These are phyloP conservation scores for Yarrowia phangngaensis DNA, from an alignment of 805 yeast species.

Conservation along the genomic window DNA sequence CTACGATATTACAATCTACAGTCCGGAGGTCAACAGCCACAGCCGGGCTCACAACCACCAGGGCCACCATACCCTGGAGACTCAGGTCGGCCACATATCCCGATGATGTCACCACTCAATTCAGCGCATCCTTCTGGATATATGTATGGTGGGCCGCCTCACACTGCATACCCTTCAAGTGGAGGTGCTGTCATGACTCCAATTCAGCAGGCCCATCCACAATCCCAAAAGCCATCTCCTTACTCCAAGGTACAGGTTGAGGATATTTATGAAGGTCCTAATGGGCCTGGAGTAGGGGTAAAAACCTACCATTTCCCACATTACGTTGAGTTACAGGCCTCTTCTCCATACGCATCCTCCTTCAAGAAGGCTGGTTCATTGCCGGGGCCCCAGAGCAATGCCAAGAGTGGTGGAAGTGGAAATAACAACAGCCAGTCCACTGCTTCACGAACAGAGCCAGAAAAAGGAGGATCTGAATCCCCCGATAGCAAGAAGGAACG, in stretches of 20 bases:
- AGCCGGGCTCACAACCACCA: constrained; percentile 11
- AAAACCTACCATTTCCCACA: constrained; percentile 26
- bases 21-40: constrained; percentile 20
- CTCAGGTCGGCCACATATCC: constrained; percentile 6
- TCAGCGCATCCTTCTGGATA: constrained; percentile 21
- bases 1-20: constrained; percentile 21
- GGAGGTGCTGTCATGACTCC: constrained; percentile 23
- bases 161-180: no score
- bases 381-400: constrained; percentile 1
- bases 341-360: constrained; percentile 24
- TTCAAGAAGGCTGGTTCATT: constrained; percentile 16
- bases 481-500: constrained; percentile 30
- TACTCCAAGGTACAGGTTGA: constrained; percentile 26
- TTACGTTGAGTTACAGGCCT: constrained; percentile 22
- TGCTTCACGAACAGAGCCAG: constrained; percentile 3
- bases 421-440: constrained; percentile 1
- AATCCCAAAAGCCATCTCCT: constrained; percentile 21
- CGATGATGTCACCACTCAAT: constrained; percentile 16
- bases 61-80: constrained; percentile 19
- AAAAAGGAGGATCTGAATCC: constrained; percentile 1
- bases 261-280: constrained; percentile 21
- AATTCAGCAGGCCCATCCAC: constrained; percentile 11
- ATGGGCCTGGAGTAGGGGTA: constrained; percentile 9
- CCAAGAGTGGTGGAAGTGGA: not conserved
- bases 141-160: no score